A percentile compares a stretch with the other conserved stretches of the same genome.
Conservation (phyloP, 805 yeast species). For the Starmerella tilneyi region DNA sequence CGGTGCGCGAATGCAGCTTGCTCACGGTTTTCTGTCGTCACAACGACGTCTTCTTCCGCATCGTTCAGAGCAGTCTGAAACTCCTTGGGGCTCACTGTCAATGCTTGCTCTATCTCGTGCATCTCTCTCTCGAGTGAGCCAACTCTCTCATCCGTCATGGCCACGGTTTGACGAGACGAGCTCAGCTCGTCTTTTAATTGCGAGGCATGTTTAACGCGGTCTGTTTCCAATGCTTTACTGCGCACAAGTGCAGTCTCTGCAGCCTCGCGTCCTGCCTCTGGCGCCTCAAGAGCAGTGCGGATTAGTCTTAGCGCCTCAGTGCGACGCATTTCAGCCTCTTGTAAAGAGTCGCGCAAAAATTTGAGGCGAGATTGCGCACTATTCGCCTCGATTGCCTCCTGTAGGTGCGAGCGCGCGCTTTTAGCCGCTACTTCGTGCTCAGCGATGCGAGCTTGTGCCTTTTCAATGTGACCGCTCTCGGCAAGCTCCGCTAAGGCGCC, state of each 20-base stretch:
- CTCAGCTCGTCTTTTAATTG: background rate
- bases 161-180: background rate
- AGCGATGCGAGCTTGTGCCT: background rate
- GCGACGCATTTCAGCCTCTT: background rate
- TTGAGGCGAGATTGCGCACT: slow-evolving; percentile 13
- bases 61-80: slow-evolving; percentile 31
- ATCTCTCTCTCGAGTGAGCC: background rate
- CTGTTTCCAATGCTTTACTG: background rate
- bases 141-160: background rate
- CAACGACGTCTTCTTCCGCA: slow-evolving; percentile 50
- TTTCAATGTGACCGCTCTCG: background rate
- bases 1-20: slow-evolving; percentile 57
- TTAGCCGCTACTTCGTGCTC: slow-evolving; percentile 6
- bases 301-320: background rate
- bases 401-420: slow-evolving; percentile 7
- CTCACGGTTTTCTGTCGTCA: slow-evolving; percentile 54
- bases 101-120: background rate
- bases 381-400: slow-evolving; percentile 17
- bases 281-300: background rate
- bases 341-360: slow-evolving; percentile 15
- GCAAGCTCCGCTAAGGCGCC: background rate
- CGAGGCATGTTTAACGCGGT: background rate
- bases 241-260: background rate
- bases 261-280: background rate
- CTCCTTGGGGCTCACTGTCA: background rate